These are phyloP conservation scores for Aureobasidium subglaciale DNA, from an alignment of 2,329 filamentous ascomycete genomes.

Conservation along the genomic window DNA sequence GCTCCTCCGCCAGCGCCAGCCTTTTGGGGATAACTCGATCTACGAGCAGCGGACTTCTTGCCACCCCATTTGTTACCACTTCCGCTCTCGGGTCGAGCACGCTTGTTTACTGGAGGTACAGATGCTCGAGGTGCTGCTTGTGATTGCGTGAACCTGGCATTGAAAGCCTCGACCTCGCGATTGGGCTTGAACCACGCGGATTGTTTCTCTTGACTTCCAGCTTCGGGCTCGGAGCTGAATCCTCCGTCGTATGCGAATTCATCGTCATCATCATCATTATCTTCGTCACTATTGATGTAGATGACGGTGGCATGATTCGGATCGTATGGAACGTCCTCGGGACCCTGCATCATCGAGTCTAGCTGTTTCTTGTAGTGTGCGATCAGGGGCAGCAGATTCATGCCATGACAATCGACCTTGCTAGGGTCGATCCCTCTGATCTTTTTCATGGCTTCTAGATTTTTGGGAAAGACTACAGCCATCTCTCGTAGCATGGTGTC, in stretches of 20 bases:
- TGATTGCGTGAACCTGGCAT: conserved; percentile 20
- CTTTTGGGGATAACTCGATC: conserved; percentile 4
- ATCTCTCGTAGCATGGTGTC: conserved; percentile 65
- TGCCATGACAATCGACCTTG: conserved; percentile 57
- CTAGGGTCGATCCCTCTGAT: conserved; percentile 58
- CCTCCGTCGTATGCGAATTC: conserved; percentile 41
- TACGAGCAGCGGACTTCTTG: conserved; percentile 11
- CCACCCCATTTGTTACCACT: conserved; percentile 8
- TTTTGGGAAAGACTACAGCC: conserved; percentile 61
- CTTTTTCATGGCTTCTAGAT: conserved; percentile 52
- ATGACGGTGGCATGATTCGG: conserved; percentile 46
- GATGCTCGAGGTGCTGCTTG: conserved; percentile 10
- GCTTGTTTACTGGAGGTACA: neutral
- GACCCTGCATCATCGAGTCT: conserved; percentile 36
- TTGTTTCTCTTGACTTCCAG: conserved; percentile 26
- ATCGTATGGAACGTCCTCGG: conserved; percentile 34
- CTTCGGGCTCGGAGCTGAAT: conserved; percentile 37
- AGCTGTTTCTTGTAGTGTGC: conserved; percentile 30
- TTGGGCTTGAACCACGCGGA: conserved; percentile 21
- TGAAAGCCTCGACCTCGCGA: conserved; percentile 24
- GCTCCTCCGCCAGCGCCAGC: conserved; percentile 2
- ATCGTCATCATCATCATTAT: conserved; percentile 32
- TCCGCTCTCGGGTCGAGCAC: neutral
- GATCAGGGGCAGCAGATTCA: conserved; percentile 54
- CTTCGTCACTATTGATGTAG: conserved; percentile 38